These are phyloP conservation scores for Juglanconis sp. DNA, from an alignment of 2,329 filamentous ascomycete genomes.

Conservation along the genomic window DNA sequence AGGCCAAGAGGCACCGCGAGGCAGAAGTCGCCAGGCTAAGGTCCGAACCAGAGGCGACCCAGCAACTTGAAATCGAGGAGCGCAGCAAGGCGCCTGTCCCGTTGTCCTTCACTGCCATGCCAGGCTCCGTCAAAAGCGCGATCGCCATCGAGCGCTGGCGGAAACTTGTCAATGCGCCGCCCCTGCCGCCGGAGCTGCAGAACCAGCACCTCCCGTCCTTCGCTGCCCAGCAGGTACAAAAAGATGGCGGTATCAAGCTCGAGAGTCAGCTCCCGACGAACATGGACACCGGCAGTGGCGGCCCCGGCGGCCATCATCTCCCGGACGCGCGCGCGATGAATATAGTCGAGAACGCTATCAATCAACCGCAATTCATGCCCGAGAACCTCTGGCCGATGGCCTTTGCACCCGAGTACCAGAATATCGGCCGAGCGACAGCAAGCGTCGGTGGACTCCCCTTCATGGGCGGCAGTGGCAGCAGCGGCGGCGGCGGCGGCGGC, in stretches of 20 bases:
- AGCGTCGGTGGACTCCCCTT: constrained; percentile 8
- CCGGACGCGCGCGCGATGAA: constrained; percentile 19
- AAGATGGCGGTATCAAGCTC: background rate
- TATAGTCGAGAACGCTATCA: constrained; percentile 36
- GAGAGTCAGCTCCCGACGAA: background rate
- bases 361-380: constrained; percentile 33
- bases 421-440: constrained; percentile 7
- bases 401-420: constrained; percentile 12
- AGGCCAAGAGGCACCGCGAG: constrained; percentile 49
- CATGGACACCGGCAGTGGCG: constrained; percentile 9
- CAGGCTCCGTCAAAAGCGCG: constrained; percentile 42
- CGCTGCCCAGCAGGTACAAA: background rate
- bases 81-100: constrained; percentile 38
- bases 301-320: constrained; percentile 6
- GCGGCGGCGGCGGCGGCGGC: constrained; percentile 6
- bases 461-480: constrained; percentile 6
- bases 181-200: constrained; percentile 18
- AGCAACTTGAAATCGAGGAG: constrained; percentile 47
- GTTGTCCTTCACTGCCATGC: constrained; percentile 45
- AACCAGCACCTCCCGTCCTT: background rate
- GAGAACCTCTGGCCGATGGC: constrained; percentile 32
- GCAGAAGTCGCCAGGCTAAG: constrained; percentile 48
- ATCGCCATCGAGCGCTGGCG: constrained; percentile 53
- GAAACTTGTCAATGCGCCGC: constrained; percentile 37
- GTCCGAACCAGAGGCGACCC: constrained; percentile 45